Evolutionary conservation across 306 rosid genomes (phyloP).

Genomic region (Trifolium pratense): DNA sequence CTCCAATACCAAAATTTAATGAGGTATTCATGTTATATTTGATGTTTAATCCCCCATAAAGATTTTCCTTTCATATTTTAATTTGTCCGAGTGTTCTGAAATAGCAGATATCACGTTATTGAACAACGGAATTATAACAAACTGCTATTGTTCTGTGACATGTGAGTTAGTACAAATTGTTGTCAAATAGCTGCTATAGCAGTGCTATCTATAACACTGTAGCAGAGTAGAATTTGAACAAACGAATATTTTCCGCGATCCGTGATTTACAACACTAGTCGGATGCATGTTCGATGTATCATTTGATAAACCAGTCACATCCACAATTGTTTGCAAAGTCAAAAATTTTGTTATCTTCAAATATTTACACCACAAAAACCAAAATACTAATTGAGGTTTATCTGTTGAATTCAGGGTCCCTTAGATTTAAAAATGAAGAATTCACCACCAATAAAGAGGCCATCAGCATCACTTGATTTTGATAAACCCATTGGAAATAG

Average conservation of each 20-base stretch:
- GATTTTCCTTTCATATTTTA: too few relatives aligned
- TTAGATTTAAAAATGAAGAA: constrained; percentile 46
- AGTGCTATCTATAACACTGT: not conserved
- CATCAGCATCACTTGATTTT: constrained; percentile 49
- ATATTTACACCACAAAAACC: not conserved
- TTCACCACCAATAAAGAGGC: constrained; percentile 48
- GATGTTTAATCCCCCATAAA: not conserved
- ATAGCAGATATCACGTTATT: not conserved
- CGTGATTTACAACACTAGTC: not conserved
- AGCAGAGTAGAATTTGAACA: not conserved
- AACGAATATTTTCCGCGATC: not conserved
- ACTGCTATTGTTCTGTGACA: not conserved
- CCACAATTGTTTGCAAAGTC: not conserved
- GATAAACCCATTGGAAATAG: constrained; percentile 37
- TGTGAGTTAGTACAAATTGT: not conserved
- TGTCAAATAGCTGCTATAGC: not conserved
- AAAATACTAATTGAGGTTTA: constrained; percentile 10
- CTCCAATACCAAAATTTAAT: constrained; percentile 46
- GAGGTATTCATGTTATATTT: constrained; percentile 54
- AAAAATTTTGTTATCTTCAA: not conserved
- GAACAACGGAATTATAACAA: not conserved
- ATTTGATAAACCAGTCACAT: too few relatives aligned
- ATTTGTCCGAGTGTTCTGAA: not conserved
- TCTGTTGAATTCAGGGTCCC: constrained; percentile 54
- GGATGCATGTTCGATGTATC: not conserved